Evolutionary conservation across 768 basidiomycete genomes (phyloP), one percentile per base, ranked within the genome.

Genomic region (Kwoniella europaea): DNA sequence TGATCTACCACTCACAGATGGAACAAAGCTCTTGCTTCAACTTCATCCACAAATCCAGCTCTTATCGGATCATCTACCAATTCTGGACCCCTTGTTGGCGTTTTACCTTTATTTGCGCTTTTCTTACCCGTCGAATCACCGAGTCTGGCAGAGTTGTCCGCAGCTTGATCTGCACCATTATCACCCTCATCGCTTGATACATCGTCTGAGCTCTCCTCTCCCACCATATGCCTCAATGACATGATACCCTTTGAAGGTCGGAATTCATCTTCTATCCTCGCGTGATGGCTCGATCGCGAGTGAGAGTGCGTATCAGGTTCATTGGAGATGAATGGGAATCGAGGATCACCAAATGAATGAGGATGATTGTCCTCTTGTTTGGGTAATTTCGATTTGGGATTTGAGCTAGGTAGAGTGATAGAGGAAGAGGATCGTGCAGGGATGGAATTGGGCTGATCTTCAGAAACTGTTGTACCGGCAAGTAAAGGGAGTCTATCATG

Each of bases 61-160:
- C 71, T 43, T 2, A 76, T 64, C 4, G 75, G 75, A 71, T 76
- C 75, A 22, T 69, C 71, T 15, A 72, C 71, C 58, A 72, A 43
- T 24, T 70, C 68, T 10, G 68, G 60, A 9, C 68, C 68, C 42
- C 43, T 63, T 6, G 56, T 22, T n/a, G 68, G 61, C 35, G 20
- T 46, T 29, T 62, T 69, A n/a, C 35, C 46, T 27, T 69, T 68
- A 29, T 61, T 61, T 22, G 42, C 9, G n/a, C 59, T 43, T 18
- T 68, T 35, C 59, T 61, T n/a, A 22, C 24, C 5, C 44, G 27
- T 15, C 12, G 57, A 7, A 57, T 44, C 66, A 42, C 56, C 65
- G 22, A 4, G n/a, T 12, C 35, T n/a, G 7, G 6, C 18, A 46
- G 10, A 10, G 12, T 20, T 16, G n/a, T 46, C 43, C 27, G 55